Conservation (phyloP, 805 yeast genomes). For the Phaffomyces thermotolerans region DNA sequence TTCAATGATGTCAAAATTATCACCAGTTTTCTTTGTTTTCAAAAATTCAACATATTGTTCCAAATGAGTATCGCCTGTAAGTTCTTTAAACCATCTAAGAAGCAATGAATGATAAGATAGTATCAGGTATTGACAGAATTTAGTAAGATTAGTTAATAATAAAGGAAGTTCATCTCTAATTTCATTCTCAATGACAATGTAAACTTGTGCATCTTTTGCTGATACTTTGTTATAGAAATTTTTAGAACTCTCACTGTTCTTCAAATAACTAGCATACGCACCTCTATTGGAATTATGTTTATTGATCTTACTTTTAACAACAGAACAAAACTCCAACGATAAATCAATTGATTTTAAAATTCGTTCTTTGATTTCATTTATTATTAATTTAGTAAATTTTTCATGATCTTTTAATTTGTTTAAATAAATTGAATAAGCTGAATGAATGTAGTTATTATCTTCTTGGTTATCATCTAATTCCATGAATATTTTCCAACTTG, state of each 20-base stretch:
- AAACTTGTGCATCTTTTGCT: conserved; percentile 15
- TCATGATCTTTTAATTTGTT: conserved; percentile 24
- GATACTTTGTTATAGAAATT: conserved; percentile 4
- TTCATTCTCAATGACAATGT: conserved; percentile 18
- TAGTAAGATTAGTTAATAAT: conserved; percentile 13
- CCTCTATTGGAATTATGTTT: conserved; percentile 27
- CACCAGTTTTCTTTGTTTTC: conserved; percentile 18
- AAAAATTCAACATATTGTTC: conserved; percentile 21
- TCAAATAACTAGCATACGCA: conserved; percentile 24
- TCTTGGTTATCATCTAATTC: conserved; percentile 17
- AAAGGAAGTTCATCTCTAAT: conserved; percentile 26
- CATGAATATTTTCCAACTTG: conserved; percentile 25
- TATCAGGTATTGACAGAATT: conserved; percentile 14
- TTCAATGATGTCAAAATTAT: conserved; percentile 32
- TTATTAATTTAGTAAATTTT: conserved; percentile 21
- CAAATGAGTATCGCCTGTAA: conserved; percentile 25
- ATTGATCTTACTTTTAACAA: conserved; percentile 22
- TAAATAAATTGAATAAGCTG: conserved; percentile 24
- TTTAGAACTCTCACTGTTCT: conserved; percentile 5
- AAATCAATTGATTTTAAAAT: conserved; percentile 24
- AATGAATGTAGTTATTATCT: conserved; percentile 18
- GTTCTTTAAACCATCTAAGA: conserved; percentile 24
- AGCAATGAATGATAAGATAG: conserved; percentile 19
- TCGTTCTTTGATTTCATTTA: conserved; percentile 21
- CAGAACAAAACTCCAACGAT: conserved; percentile 20